Percentiles rank a stretch among this genome's conserved stretches.
Evolutionary conservation across 768 basidiomycete species (phyloP).

Genomic region (Phaffia tasmanica): DNA sequence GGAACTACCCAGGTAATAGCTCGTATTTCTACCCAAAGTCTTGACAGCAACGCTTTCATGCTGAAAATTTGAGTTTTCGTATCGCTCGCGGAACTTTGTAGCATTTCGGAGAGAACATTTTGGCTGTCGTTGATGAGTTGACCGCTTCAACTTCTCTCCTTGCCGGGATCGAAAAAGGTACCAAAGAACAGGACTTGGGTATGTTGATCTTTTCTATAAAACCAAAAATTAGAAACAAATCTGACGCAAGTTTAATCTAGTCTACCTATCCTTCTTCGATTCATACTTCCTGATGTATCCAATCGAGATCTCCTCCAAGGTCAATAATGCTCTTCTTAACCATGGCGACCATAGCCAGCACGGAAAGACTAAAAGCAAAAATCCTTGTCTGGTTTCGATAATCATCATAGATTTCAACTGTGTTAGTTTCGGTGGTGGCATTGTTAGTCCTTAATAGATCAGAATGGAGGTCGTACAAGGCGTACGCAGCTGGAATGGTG

Average conservation of each 20-base stretch:
- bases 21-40: no score
- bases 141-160: not conserved
- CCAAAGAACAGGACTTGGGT: slow-evolving; percentile 3
- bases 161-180: not conserved
- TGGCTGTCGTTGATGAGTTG: slow-evolving; percentile 22
- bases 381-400: not conserved
- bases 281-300: slow-evolving; percentile 16
- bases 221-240: slow-evolving; percentile 7
- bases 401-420: not conserved
- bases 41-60: no score
- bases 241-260: slow-evolving; percentile 3
- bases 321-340: not conserved
- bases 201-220: not conserved
- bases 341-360: not conserved
- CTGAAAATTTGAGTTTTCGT: no score
- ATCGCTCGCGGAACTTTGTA: no score
- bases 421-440: slow-evolving; percentile 7
- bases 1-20: slow-evolving; percentile 15
- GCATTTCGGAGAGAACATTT: slow-evolving; percentile 24
- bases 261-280: slow-evolving; percentile 24
- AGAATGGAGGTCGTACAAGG: slow-evolving; percentile 4
- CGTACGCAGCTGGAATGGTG: slow-evolving; percentile 8
- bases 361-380: not conserved
- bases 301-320: slow-evolving; percentile 14
- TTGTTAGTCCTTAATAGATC: slow-evolving; percentile 19